phyloP scores from a whole-genome alignment of 2,329 filamentous ascomycete genomes.

The Calonectria pauciramosa region DNA sequence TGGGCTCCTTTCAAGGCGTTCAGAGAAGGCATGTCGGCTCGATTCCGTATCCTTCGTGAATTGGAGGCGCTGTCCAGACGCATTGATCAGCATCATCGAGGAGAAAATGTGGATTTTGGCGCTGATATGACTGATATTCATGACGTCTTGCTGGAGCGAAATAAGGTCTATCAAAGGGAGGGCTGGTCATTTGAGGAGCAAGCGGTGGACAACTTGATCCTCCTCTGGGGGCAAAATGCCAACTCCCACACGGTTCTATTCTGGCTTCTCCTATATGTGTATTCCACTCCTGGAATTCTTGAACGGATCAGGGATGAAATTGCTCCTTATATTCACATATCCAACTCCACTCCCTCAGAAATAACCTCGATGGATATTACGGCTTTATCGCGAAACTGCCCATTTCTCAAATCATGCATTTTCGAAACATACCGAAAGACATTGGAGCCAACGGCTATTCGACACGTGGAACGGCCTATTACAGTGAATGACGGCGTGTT shows the following conservation, averaged over 20 bases:
- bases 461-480: slow-evolving; percentile 31
- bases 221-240: slow-evolving; percentile 40
- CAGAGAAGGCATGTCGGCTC: slow-evolving; percentile 34
- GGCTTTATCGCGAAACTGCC: slow-evolving; percentile 28
- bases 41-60: slow-evolving; percentile 26
- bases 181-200: slow-evolving; percentile 30
- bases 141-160: slow-evolving; percentile 31
- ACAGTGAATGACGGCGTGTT: slow-evolving; percentile 26
- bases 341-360: background rate
- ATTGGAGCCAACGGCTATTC: slow-evolving; percentile 37
- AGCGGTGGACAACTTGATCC: slow-evolving; percentile 20
- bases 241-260: slow-evolving; percentile 40
- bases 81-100: slow-evolving; percentile 24
- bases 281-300: slow-evolving; percentile 30
- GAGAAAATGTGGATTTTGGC: slow-evolving; percentile 28
- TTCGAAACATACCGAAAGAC: slow-evolving; percentile 40
- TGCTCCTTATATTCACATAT: slow-evolving; percentile 18
- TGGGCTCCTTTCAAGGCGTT: slow-evolving; percentile 37
- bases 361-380: slow-evolving; percentile 32
- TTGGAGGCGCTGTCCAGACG: slow-evolving; percentile 24
- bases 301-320: slow-evolving; percentile 35
- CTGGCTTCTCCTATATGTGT: slow-evolving; percentile 37
- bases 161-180: slow-evolving; percentile 26
- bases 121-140: slow-evolving; percentile 36
- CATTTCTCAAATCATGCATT: slow-evolving; percentile 39